Evolutionary conservation across 441 rosid genomes (phyloP).

Genomic region (Theobroma grandiflorum): DNA sequence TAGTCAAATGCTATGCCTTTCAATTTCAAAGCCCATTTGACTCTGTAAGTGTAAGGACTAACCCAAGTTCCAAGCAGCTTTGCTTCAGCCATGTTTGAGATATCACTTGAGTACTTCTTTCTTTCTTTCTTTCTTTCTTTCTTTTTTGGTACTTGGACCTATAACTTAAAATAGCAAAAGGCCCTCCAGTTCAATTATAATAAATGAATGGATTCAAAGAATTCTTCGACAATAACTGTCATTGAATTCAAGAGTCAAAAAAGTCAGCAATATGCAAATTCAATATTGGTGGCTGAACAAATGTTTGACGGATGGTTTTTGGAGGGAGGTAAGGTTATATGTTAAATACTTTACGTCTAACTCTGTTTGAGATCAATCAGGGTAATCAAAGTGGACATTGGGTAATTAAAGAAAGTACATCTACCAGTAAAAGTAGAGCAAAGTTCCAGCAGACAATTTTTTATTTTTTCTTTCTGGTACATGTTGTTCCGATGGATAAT

Average conservation of each 20-base stretch:
- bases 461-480: neutral
- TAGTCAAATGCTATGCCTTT: constrained; percentile 47
- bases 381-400: neutral
- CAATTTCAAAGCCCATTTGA: constrained; percentile 50
- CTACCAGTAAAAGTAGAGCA: neutral
- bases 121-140: neutral
- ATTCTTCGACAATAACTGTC: too few relatives aligned
- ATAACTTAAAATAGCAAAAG: neutral
- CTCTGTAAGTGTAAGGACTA: constrained; percentile 44
- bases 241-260: constrained; percentile 23
- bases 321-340: too few relatives aligned
- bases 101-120: neutral
- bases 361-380: too few relatives aligned
- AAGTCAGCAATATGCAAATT: neutral
- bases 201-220: neutral
- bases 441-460: neutral
- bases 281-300: constrained; percentile 6
- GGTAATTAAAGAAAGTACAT: neutral
- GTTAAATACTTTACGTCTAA: neutral
- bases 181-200: neutral
- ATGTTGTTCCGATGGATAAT: neutral
- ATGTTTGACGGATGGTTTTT: neutral
- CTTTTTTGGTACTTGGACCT: constrained; percentile 28
- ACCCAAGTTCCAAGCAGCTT: constrained; percentile 40
- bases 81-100: constrained; percentile 10